Evolutionary conservation across 1,284 basidiomycete species (phyloP).

Genomic region (Polyporus tsugae): DNA sequence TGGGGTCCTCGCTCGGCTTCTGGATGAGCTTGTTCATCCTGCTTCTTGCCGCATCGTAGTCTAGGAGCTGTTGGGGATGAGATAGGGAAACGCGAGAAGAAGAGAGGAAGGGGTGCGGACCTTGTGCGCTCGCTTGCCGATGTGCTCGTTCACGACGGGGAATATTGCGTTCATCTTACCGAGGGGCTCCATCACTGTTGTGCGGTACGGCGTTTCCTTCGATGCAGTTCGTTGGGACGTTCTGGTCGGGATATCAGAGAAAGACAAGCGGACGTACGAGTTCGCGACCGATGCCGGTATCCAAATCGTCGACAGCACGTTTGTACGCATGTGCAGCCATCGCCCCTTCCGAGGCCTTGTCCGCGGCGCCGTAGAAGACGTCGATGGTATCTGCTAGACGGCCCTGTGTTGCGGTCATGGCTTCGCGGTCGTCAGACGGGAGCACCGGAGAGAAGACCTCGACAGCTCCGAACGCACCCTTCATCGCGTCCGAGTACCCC

Average conservation of each 20-base stretch:
- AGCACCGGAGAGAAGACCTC: constrained; percentile 34
- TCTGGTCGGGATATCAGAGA: constrained; percentile 2
- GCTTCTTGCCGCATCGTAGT: constrained; percentile 94
- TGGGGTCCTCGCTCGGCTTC: constrained; percentile 94
- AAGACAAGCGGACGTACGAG: constrained; percentile 61
- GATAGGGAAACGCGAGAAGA: background rate
- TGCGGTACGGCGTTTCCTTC: constrained; percentile 93
- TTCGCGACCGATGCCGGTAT: constrained; percentile 86
- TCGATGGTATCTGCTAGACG: constrained; percentile 95
- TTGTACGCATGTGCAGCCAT: constrained; percentile 99
- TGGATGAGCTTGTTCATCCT: constrained; percentile 90
- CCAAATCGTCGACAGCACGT: constrained; percentile 93
- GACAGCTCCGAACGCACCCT: constrained; percentile 55
- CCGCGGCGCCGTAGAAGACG: constrained; percentile 90
- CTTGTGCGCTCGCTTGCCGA: constrained; percentile 97
- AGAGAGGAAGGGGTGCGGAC: constrained; percentile 49
- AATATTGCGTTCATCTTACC: constrained; percentile 98
- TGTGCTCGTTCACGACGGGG: constrained; percentile 93
- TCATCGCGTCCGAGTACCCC: constrained; percentile 94
- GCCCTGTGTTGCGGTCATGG: constrained; percentile 93
- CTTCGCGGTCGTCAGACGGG: constrained; percentile 48
- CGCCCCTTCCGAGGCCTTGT: constrained; percentile 88
- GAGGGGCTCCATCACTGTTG: constrained; percentile 93
- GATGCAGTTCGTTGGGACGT: background rate
- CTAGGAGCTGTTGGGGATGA: constrained; percentile 71